Evolutionary conservation across 495 filamentous ascomycete genomes (phyloP).

Genomic region (Bryoglossum gracile): DNA sequence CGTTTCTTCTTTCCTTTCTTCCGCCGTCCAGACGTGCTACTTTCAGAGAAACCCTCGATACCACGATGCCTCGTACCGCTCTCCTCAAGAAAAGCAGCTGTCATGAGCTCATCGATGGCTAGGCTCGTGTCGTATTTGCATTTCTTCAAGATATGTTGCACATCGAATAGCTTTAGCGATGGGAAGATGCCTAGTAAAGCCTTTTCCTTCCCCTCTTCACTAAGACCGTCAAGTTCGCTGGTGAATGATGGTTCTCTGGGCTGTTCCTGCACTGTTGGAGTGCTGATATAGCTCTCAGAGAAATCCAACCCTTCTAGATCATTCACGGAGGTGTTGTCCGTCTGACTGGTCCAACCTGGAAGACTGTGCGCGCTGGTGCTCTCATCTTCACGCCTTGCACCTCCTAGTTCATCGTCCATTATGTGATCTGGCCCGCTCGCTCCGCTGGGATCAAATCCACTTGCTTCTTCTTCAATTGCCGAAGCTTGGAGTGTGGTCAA

Average conservation of each 20-base stretch:
- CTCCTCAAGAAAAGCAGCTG: slow-evolving; percentile 62
- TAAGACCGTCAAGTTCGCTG: slow-evolving; percentile 37
- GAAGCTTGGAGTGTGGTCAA: slow-evolving; percentile 52
- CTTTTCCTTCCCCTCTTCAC: slow-evolving; percentile 47
- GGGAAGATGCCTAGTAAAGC: slow-evolving; percentile 65
- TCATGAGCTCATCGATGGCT: slow-evolving; percentile 77
- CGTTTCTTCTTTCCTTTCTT: slow-evolving; percentile 40
- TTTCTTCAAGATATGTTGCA: slow-evolving; percentile 59
- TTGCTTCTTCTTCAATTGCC: slow-evolving; percentile 56
- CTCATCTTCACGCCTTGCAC: slow-evolving; percentile 18
- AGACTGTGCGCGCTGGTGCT: slow-evolving; percentile 17
- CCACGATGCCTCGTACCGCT: slow-evolving; percentile 55
- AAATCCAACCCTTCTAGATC: slow-evolving; percentile 27
- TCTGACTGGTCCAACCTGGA: slow-evolving; percentile 19
- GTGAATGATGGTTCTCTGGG: slow-evolving; percentile 4
- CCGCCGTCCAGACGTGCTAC: slow-evolving; percentile 31
- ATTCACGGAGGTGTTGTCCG: slow-evolving; percentile 17
- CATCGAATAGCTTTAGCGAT: slow-evolving; percentile 50
- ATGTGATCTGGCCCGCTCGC: slow-evolving; percentile 44
- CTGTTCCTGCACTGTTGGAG: slow-evolving; percentile 7
- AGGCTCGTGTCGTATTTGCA: slow-evolving; percentile 52
- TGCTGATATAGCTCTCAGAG: neutral
- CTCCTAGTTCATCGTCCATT: slow-evolving; percentile 1
- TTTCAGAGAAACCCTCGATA: slow-evolving; percentile 66
- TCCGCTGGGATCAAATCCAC: slow-evolving; percentile 74